Evolutionary conservation across 2,329 filamentous ascomycete species (phyloP).

Genomic region (Colletotrichum sp.): DNA sequence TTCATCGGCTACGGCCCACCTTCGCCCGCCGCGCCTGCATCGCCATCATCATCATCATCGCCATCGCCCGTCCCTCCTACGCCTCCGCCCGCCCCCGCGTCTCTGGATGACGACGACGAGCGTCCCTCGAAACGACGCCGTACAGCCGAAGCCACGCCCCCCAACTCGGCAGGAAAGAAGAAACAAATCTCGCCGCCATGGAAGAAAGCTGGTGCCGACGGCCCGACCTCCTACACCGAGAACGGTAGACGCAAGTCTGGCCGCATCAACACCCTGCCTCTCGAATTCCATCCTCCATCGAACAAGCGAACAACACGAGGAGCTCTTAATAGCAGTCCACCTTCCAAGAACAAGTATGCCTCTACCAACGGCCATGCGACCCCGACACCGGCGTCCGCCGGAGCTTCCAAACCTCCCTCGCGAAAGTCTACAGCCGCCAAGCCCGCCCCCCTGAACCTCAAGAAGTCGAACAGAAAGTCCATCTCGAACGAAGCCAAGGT

Average conservation of each 20-base stretch:
- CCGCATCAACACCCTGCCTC: conserved; percentile 62
- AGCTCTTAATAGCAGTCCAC: conserved; percentile 38
- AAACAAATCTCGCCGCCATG: conserved; percentile 83
- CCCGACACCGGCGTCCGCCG: conserved; percentile 31
- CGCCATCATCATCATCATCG: conserved; percentile 1
- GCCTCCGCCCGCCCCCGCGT: not conserved
- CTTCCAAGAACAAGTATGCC: conserved; percentile 30
- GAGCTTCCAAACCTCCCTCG: conserved; percentile 30
- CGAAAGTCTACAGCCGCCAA: conserved; percentile 21
- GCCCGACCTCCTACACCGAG: conserved; percentile 83
- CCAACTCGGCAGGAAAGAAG: conserved; percentile 40
- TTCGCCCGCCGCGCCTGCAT: not conserved
- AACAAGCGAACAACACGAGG: conserved; percentile 59
- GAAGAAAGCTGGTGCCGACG: conserved; percentile 85
- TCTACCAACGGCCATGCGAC: conserved; percentile 32
- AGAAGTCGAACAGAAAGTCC: conserved; percentile 33
- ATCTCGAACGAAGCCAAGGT: conserved; percentile 33
- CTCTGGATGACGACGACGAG: conserved; percentile 37
- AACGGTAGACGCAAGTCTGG: conserved; percentile 74
- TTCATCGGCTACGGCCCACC: conserved; percentile 7
- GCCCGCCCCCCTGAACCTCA: conserved; percentile 22
- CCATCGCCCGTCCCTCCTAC: not conserved
- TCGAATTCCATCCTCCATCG: conserved; percentile 55
- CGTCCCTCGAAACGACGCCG: conserved; percentile 71
- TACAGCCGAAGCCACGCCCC: conserved; percentile 53